These are phyloP conservation scores for Colletotrichum brevisporum DNA, from an alignment of 2,329 filamentous ascomycete species.

Conservation along the genomic window DNA sequence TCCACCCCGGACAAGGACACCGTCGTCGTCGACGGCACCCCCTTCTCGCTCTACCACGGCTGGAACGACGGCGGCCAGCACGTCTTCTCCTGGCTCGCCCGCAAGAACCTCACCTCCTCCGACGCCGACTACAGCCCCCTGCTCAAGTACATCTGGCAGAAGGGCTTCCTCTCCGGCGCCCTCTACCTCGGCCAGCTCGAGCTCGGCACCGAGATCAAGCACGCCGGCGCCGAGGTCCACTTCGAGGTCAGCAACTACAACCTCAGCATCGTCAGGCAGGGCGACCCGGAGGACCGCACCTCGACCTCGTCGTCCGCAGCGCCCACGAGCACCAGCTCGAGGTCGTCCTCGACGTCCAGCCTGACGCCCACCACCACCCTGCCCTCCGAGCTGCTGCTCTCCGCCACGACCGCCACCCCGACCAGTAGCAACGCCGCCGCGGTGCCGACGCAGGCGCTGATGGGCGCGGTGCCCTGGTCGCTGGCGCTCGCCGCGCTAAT, in stretches of 20 bases:
- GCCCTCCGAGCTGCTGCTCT: constrained; percentile 1
- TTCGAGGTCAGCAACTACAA: constrained; percentile 38
- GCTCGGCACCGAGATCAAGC: constrained; percentile 37
- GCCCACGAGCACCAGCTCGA: background rate
- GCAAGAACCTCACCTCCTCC: constrained; percentile 32
- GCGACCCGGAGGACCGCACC: constrained; percentile 29
- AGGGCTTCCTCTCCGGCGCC: constrained; percentile 33
- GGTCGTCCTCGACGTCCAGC: background rate
- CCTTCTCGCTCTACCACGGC: constrained; percentile 36
- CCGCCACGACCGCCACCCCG: constrained; percentile 7
- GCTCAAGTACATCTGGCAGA: constrained; percentile 38
- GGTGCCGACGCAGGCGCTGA: background rate
- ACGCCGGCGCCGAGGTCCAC: constrained; percentile 29
- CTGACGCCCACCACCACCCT: background rate
- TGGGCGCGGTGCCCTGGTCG: constrained; percentile 12
- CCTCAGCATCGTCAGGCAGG: constrained; percentile 34
- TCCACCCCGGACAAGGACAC: constrained; percentile 36
- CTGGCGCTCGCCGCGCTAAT: constrained; percentile 13
- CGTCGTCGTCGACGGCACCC: constrained; percentile 33
- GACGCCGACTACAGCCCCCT: constrained; percentile 37
- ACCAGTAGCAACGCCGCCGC: constrained; percentile 10
- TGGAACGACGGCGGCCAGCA: constrained; percentile 40
- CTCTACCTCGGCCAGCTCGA: constrained; percentile 36
- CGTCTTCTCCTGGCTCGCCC: constrained; percentile 37
- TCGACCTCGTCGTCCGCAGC: constrained; percentile 3